A percentile compares a stretch with the other conserved stretches of the same genome.
Evolutionary conservation across 441 rosid species (phyloP).

Genomic region (Euphorbia celastroides): DNA sequence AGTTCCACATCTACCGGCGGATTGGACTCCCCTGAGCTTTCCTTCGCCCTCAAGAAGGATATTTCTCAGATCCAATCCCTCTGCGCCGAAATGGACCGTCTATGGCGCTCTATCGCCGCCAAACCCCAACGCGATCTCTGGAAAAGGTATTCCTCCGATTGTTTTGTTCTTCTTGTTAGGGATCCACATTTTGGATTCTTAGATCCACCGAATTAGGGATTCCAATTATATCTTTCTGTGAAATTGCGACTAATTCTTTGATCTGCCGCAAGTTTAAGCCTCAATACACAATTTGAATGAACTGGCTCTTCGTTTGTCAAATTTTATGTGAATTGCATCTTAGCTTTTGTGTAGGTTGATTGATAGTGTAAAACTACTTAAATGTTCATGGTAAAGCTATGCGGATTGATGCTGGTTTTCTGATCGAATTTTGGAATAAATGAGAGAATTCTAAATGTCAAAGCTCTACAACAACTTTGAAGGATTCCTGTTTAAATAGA

Average conservation of each 20-base stretch:
- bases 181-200: background rate
- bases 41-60: slow-evolving; percentile 67
- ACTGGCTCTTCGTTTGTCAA: background rate
- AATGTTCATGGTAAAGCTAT: background rate
- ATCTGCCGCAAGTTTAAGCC: too few species aligned
- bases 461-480: background rate
- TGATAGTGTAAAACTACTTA: background rate
- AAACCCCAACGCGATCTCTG: slow-evolving; percentile 96
- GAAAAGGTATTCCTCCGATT: slow-evolving; percentile 47
- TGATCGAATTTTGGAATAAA: background rate
- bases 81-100: slow-evolving; percentile 71
- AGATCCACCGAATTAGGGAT: background rate
- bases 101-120: slow-evolving; percentile 76
- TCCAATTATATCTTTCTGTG: background rate
- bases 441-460: background rate
- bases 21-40: slow-evolving; percentile 66
- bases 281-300: background rate
- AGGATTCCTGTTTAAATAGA: background rate
- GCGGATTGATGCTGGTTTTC: background rate
- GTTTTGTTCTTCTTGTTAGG: background rate
- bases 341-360: background rate
- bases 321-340: background rate
- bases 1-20: slow-evolving; percentile 46
- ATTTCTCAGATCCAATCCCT: slow-evolving; percentile 67
- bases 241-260: background rate